A percentile compares a stretch with the other conserved stretches of the same genome.
Evolutionary conservation across 805 yeast species (phyloP).

Genomic region (Saccharomycopsis malanga): DNA sequence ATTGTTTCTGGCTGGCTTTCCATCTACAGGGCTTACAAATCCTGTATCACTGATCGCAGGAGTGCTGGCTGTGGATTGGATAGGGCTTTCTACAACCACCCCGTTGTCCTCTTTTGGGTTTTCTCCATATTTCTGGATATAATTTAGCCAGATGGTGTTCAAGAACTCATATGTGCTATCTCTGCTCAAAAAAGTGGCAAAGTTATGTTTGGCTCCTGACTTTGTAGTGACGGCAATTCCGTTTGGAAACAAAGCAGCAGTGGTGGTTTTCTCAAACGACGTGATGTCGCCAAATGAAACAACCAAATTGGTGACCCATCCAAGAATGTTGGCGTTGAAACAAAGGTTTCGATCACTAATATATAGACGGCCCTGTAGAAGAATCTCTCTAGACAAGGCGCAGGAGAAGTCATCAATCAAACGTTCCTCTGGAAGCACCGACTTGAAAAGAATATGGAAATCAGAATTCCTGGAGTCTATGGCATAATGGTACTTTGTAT

Average conservation of each 20-base stretch:
- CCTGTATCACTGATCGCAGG: too few species aligned
- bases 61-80: too few species aligned
- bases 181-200: slow-evolving; percentile 82
- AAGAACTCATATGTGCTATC: slow-evolving; percentile 70
- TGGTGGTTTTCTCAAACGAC: slow-evolving; percentile 69
- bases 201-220: slow-evolving; percentile 49
- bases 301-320: slow-evolving; percentile 81
- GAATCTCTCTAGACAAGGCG: slow-evolving; percentile 79
- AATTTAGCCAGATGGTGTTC: slow-evolving; percentile 56
- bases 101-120: neutral
- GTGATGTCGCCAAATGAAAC: slow-evolving; percentile 66
- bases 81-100: too few species aligned
- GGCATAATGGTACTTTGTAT: slow-evolving; percentile 59
- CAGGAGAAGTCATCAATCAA: slow-evolving; percentile 84
- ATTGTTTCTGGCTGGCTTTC: too few species aligned
- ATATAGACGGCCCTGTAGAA: slow-evolving; percentile 82
- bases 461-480: slow-evolving; percentile 57
- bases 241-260: slow-evolving; percentile 88
- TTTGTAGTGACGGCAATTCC: slow-evolving; percentile 70
- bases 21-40: too few species aligned
- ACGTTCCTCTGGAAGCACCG: slow-evolving; percentile 61
- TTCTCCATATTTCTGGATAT: slow-evolving; percentile 16
- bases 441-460: slow-evolving; percentile 68
- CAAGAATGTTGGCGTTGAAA: slow-evolving; percentile 79
- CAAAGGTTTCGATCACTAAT: slow-evolving; percentile 73